These are phyloP conservation scores for Zygoascus flipseniorum DNA, from an alignment of 805 yeast genomes.

Conservation along the genomic window DNA sequence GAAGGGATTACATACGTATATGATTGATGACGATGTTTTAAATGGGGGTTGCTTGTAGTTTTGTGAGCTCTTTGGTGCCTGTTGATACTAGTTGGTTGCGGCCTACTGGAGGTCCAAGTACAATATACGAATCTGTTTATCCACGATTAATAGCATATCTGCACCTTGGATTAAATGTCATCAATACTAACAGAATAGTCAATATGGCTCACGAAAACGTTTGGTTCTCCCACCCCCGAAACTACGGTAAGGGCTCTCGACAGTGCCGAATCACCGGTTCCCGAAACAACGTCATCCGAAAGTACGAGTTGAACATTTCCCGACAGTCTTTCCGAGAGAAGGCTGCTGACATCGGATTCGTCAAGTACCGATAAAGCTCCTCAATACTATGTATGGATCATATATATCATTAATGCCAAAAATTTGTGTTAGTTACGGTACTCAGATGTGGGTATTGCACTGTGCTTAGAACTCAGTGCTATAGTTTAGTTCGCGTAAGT, in stretches of 20 bases:
- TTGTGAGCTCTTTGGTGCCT: no score
- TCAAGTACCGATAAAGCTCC: constrained; percentile 82
- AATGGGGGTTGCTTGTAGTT: no score
- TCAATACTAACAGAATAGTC: constrained; percentile 26
- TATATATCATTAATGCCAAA: background rate
- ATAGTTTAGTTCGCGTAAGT: no score
- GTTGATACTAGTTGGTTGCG: no score
- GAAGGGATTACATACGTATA: no score
- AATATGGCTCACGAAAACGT: constrained; percentile 99
- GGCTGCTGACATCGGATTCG: constrained; percentile 98
- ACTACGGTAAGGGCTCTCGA: constrained; percentile 99
- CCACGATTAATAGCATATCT: background rate
- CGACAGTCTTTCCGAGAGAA: constrained; percentile 99
- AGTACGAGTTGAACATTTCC: constrained; percentile 98
- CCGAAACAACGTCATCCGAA: constrained; percentile 99
- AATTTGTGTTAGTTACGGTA: no score
- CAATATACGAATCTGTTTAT: no score
- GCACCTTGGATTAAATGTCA: background rate
- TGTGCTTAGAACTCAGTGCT: no score
- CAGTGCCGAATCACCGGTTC: constrained; percentile 97
- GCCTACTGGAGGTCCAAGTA: no score
- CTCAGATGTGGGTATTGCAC: no score
- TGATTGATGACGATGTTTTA: no score
- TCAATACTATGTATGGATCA: background rate
- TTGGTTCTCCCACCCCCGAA: constrained; percentile 99